phyloP scores from a whole-genome alignment of 139 green algal genomes.

The Desmodesmus armatus region DNA sequence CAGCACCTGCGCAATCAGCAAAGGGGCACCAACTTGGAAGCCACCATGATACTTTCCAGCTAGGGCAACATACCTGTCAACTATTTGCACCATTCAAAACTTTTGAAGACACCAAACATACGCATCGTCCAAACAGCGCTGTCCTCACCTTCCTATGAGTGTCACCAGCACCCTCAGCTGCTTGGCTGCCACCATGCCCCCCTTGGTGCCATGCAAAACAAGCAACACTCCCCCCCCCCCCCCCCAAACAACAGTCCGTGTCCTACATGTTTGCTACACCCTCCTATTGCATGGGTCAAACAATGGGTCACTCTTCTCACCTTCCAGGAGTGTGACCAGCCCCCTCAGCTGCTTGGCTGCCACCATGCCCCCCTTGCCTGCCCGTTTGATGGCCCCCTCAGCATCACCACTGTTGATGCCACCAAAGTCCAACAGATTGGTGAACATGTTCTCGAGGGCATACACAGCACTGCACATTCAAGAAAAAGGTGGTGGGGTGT shows the following conservation, averaged over 20 bases:
- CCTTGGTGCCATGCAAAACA: too few species aligned
- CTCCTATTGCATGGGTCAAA: too few species aligned
- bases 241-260: too few species aligned
- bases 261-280: too few species aligned
- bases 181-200: slow-evolving; percentile 66
- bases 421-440: slow-evolving; percentile 80
- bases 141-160: slow-evolving; percentile 34
- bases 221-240: too few species aligned
- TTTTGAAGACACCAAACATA: too few species aligned
- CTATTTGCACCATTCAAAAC: too few species aligned
- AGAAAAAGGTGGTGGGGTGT: not conserved
- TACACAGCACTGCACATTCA: slow-evolving; percentile 56
- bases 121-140: too few species aligned
- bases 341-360: slow-evolving; percentile 51
- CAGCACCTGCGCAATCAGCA: slow-evolving; percentile 37
- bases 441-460: slow-evolving; percentile 60
- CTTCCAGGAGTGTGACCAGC: slow-evolving; percentile 48
- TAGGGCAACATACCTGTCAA: too few species aligned
- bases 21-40: too few species aligned
- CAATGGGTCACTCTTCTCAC: slow-evolving; percentile 3
- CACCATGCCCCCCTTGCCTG: slow-evolving; percentile 74
- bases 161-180: slow-evolving; percentile 57
- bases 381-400: slow-evolving; percentile 63
- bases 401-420: slow-evolving; percentile 72
- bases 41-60: too few species aligned